Evolutionary conservation across 2,329 filamentous ascomycete genomes (phyloP).

Genomic region (Alternaria sp.): DNA sequence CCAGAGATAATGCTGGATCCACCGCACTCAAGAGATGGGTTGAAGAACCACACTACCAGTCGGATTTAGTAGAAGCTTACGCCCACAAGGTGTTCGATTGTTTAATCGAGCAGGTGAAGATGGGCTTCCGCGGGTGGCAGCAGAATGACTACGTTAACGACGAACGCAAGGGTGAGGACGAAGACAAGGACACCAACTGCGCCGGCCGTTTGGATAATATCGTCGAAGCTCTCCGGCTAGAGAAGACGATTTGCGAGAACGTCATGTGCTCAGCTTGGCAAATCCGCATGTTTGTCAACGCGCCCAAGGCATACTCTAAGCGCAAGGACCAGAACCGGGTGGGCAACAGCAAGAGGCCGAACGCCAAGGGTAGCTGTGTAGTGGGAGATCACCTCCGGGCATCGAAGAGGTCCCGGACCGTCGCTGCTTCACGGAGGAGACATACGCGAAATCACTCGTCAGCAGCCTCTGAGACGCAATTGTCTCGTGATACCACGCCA

Average conservation of each 20-base stretch:
- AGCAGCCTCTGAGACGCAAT: constrained; percentile 6
- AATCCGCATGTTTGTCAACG: constrained; percentile 50
- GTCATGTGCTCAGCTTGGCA: constrained; percentile 48
- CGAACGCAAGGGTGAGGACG: constrained; percentile 46
- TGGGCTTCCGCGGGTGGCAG: constrained; percentile 46
- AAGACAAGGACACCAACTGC: constrained; percentile 44
- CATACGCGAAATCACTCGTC: constrained; percentile 16
- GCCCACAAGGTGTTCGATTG: constrained; percentile 47
- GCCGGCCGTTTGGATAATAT: constrained; percentile 40
- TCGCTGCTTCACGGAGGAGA: constrained; percentile 3
- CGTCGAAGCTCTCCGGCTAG: constrained; percentile 40
- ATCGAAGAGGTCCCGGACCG: constrained; percentile 18
- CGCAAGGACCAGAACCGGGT: constrained; percentile 45
- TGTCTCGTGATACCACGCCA: constrained; percentile 18
- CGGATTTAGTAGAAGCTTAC: constrained; percentile 43
- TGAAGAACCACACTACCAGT: constrained; percentile 37
- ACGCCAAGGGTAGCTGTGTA: constrained; percentile 23
- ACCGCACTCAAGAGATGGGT: constrained; percentile 49
- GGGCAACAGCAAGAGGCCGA: constrained; percentile 47
- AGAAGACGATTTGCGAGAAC: constrained; percentile 50
- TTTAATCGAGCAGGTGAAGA: constrained; percentile 38
- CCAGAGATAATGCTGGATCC: constrained; percentile 41
- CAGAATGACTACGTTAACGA: constrained; percentile 48
- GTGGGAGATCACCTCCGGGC: constrained; percentile 6
- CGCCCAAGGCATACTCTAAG: constrained; percentile 44